Evolutionary conservation across 2,329 filamentous ascomycete genomes (phyloP), one percentile per base, ranked within the genome.

Genomic region (Pyrenochaeta sp.): DNA sequence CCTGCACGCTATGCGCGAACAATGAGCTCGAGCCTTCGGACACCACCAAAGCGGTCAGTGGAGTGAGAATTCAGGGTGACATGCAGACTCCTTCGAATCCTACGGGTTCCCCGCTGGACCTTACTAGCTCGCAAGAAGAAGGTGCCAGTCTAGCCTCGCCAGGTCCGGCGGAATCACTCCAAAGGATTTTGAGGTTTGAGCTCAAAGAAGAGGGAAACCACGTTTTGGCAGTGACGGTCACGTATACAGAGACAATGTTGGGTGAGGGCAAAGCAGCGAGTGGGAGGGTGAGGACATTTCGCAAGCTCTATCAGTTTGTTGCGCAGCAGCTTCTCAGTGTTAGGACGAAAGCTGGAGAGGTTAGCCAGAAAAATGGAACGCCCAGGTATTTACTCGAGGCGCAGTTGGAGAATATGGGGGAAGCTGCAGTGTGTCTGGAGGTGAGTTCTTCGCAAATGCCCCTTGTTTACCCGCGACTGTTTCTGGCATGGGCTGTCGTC

Each of bases 291-390:
- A 83, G 95, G 54, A 96, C 92, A 9, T 98, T 98, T 72, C 83
- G 94, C 62, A 98, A 98, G 78, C 79, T 99, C 55, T 99, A 98
- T 75, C 95, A 98, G 75, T 99, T 99, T 72, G 88, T 96, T 49
- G 95, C 93, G 71, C 94, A 96, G 79, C 87, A 91, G 33, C 90
- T 92, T 55, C 81, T 99, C 63, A 91, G 93, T 59, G 94, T 99
- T 54, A 83, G 94, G 59, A 97, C 94, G 0, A 99, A 98, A 75
- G 86, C 92, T 2, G 90, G 90, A 3, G 83, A 87, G 45, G 71
- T 91, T 50, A 70, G 82, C 36, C 66, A 77, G 10, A 77, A 73
- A 45, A 77, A 78, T 17, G 75, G 73, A 32, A 64, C 76, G 37
- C 65, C 77, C 37, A 75, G 76, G 50, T 97, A 91, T 84, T 87